Evolutionary conservation across 306 rosid species (phyloP).

Genomic region (Ziziphus jujuba): DNA sequence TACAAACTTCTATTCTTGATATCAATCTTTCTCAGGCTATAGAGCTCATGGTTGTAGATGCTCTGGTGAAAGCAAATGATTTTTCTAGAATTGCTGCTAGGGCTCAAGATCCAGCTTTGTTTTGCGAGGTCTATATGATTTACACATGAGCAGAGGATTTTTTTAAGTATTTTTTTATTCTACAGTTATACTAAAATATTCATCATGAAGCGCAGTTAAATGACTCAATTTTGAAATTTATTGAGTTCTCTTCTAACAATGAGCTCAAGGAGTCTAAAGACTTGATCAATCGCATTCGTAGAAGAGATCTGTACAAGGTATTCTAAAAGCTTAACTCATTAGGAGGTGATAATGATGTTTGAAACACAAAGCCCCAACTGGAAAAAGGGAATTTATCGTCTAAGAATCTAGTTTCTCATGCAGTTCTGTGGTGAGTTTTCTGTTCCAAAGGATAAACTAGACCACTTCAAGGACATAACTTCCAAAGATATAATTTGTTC

Average conservation of each 20-base stretch:
- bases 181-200: neutral
- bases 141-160: constrained; percentile 14
- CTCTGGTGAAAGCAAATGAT: constrained; percentile 65
- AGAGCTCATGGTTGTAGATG: constrained; percentile 91
- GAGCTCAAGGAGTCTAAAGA: constrained; percentile 75
- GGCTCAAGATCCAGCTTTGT: constrained; percentile 53
- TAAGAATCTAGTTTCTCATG: constrained; percentile 2
- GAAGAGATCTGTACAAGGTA: constrained; percentile 89
- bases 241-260: constrained; percentile 56
- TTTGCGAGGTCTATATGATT: constrained; percentile 77
- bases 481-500: constrained; percentile 86
- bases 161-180: neutral
- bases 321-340: neutral
- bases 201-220: constrained; percentile 62
- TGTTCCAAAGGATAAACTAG: constrained; percentile 71
- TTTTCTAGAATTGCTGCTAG: constrained; percentile 50
- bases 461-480: constrained; percentile 69
- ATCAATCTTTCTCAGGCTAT: constrained; percentile 56
- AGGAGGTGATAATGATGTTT: neutral
- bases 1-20: neutral
- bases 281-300: constrained; percentile 69
- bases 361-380: neutral
- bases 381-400: neutral
- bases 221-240: constrained; percentile 70
- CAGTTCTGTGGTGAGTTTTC: constrained; percentile 89